Evolutionary conservation across 2,329 filamentous ascomycete species (phyloP), one percentile per base, ranked within the genome.

Genomic region (Ophiostoma sp.): DNA sequence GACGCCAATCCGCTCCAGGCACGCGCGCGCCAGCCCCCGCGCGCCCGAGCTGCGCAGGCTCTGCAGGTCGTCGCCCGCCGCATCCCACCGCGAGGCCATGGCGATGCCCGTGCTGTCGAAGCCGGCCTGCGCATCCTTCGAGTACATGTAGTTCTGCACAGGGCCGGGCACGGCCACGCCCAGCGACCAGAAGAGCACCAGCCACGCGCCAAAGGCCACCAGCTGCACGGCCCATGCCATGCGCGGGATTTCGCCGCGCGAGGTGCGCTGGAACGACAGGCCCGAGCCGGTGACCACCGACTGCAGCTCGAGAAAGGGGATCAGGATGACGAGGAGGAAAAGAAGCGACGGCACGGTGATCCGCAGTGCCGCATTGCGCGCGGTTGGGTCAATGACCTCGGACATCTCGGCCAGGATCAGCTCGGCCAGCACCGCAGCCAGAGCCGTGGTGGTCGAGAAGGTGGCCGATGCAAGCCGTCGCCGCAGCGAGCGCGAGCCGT

Each of bases 331-430:
- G 35, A 95, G 84, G 72, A 94, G 80, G 54, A 92, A 84, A 36
- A 96, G 80, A 60, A 96, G 81, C 27, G 87, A 86, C 7, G 89
- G 87, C 35, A 96, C 86, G 0, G 90, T 92, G 39, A 90, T 79
- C 70, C 87, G 84, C 74, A 96, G 82, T 31, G 90, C 91, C 36
- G 90, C 77, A 31, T 85, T 86, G 71, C 92, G 84, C 15, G 91
- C 91, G 41, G 83, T 82, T 7, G 88, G 84, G 73, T 89, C 85
- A n/a, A 92, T 84, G 5, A 90, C 84, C 76, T 92, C 91, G 35
- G 91, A 88, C 62, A 96, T 92, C 79, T 96, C 93, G 75, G 91
- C 93, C 10, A 96, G 84, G 65, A 96, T 91, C 74, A 96, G 81
- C 79, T 94, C 89, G 2, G 89, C 92, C 65, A 96, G 82, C 1